Conservation (phyloP, 2,329 filamentous ascomycete genomes). For the Ceratocystis albifundus region DNA sequence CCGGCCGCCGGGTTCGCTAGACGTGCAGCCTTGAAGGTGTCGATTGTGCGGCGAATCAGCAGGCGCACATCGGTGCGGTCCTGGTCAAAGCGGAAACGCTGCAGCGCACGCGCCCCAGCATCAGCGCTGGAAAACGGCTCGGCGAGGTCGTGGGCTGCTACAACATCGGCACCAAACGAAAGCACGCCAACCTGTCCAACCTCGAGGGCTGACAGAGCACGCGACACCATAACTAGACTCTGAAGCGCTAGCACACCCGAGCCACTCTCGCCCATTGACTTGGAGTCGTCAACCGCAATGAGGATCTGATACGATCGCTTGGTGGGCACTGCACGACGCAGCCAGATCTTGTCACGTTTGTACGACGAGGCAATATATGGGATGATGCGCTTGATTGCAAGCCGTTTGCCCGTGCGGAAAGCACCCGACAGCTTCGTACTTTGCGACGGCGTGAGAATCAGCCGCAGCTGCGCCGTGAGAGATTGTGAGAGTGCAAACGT, state of each 20-base stretch:
- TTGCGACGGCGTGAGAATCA: constrained; percentile 88
- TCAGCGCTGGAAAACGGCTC: constrained; percentile 58
- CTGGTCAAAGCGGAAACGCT: constrained; percentile 73
- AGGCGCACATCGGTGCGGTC: constrained; percentile 73
- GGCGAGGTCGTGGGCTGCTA: constrained; percentile 71
- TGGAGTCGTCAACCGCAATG: constrained; percentile 91
- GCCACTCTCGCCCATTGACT: constrained; percentile 75
- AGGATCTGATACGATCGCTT: constrained; percentile 96
- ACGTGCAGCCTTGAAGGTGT: constrained; percentile 68
- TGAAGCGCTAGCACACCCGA: constrained; percentile 78
- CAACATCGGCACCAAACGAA: constrained; percentile 74
- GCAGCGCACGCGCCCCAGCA: constrained; percentile 23
- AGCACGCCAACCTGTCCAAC: constrained; percentile 86
- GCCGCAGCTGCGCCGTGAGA: constrained; percentile 83
- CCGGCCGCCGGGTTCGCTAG: constrained; percentile 37
- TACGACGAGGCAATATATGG: constrained; percentile 97
- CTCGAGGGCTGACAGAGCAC: constrained; percentile 82
- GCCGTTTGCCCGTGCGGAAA: constrained; percentile 91
- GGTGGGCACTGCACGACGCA: constrained; percentile 80
- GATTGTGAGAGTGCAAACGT: constrained; percentile 80
- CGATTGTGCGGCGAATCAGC: constrained; percentile 65
- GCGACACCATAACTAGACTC: constrained; percentile 81
- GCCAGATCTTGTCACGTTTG: constrained; percentile 99
- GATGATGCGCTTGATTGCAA: constrained; percentile 99
- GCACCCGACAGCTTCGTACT: constrained; percentile 94